phyloP scores from a whole-genome alignment of 768 basidiomycete genomes.

The Chalciporus pseudorubinellus region DNA sequence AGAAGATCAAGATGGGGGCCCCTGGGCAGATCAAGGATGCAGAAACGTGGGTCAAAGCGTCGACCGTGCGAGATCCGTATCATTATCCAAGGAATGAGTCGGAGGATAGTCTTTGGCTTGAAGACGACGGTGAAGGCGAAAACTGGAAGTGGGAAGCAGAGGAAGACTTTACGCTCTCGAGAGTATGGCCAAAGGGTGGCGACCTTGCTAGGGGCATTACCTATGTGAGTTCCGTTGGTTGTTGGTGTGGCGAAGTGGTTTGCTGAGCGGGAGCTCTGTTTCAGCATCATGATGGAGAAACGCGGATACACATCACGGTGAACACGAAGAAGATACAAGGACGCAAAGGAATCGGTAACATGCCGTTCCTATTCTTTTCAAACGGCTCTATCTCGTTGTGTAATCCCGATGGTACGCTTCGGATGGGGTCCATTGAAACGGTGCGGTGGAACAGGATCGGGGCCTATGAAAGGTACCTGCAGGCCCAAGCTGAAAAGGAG shows the following conservation, averaged over 20 bases:
- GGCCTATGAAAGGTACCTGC: slow-evolving; percentile 26
- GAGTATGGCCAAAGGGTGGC: slow-evolving; percentile 52
- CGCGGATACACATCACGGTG: slow-evolving; percentile 61
- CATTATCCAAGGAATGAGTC: slow-evolving; percentile 40
- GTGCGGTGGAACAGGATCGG: slow-evolving; percentile 31
- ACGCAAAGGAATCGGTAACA: slow-evolving; percentile 59
- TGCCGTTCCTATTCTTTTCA: slow-evolving; percentile 59
- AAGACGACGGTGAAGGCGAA: slow-evolving; percentile 37
- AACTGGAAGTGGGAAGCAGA: slow-evolving; percentile 71
- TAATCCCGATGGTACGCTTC: slow-evolving; percentile 21
- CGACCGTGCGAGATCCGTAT: slow-evolving; percentile 52
- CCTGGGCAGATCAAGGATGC: slow-evolving; percentile 56
- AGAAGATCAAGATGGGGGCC: slow-evolving; percentile 41
- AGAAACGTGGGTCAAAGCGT: slow-evolving; percentile 47
- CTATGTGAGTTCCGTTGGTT: slow-evolving; percentile 48
- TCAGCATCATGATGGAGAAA: slow-evolving; percentile 53
- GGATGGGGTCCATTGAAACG: slow-evolving; percentile 23
- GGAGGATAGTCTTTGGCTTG: slow-evolving; percentile 30
- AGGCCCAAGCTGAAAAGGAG: slow-evolving; percentile 29
- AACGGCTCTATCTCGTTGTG: slow-evolving; percentile 37
- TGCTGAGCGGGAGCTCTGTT: background rate
- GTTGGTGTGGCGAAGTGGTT: background rate
- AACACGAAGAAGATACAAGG: slow-evolving; percentile 50
- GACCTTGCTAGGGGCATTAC: slow-evolving; percentile 49
- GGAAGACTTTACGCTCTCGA: slow-evolving; percentile 58